A percentile compares a stretch with the other conserved stretches of the same genome.
These are phyloP conservation scores for Quillaja saponaria DNA, from an alignment of 306 rosid species.

Conservation along the genomic window DNA sequence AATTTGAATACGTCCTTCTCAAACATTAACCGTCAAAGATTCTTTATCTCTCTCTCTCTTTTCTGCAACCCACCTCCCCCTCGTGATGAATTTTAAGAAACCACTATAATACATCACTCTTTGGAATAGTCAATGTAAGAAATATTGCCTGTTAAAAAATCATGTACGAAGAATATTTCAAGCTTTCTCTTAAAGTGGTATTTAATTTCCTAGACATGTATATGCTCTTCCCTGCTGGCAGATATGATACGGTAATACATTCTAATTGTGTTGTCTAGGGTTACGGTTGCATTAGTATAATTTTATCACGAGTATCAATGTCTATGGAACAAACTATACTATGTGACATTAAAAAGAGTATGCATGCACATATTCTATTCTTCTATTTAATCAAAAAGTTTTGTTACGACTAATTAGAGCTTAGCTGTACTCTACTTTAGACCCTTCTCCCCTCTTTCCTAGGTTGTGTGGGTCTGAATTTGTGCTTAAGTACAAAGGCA, in stretches of 20 bases:
- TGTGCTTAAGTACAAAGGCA: too few relatives aligned
- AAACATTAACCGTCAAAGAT: slow-evolving; percentile 44
- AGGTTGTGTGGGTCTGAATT: too few relatives aligned
- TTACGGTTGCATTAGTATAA: slow-evolving; percentile 3
- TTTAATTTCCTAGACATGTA: not conserved
- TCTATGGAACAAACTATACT: slow-evolving; percentile 17
- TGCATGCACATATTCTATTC: too few relatives aligned
- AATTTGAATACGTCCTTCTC: slow-evolving; percentile 43
- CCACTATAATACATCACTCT: slow-evolving; percentile 21
- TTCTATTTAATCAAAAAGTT: too few relatives aligned
- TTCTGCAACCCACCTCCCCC: too few relatives aligned
- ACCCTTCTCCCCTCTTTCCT: too few relatives aligned
- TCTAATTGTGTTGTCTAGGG: too few relatives aligned
- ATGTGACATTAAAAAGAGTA: too few relatives aligned
- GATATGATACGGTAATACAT: too few relatives aligned
- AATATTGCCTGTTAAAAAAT: not conserved
- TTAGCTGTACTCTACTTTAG: too few relatives aligned
- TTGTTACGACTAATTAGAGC: too few relatives aligned
- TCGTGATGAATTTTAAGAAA: slow-evolving; percentile 29
- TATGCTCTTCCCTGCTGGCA: not conserved
- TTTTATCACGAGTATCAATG: too few relatives aligned
- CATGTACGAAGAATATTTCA: not conserved
- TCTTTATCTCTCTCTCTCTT: slow-evolving; percentile 28
- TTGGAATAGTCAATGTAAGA: not conserved
- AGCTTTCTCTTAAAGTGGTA: not conserved